A percentile compares a stretch with the other conserved stretches of the same genome.
phyloP scores from a whole-genome alignment of 1,139 yeast genomes.

The Pichia sp. region DNA sequence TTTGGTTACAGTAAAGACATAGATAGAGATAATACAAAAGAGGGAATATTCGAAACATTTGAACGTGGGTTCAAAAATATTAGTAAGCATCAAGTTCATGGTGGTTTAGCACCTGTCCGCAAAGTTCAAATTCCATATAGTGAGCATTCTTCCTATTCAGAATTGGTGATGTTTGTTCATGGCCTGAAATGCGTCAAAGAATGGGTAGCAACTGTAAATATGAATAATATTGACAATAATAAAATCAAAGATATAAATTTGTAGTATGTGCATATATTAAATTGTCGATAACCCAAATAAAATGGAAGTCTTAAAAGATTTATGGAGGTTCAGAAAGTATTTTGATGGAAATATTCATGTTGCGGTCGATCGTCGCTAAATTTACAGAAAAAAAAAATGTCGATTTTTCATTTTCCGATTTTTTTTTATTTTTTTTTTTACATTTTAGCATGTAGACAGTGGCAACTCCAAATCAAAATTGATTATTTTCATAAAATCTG shows the following conservation, averaged over 20 bases:
- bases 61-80: constrained; percentile 8
- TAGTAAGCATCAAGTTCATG: background rate
- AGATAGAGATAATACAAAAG: background rate
- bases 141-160: constrained; percentile 88
- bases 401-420: background rate
- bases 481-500: too few relatives aligned
- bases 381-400: background rate
- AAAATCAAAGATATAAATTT: background rate
- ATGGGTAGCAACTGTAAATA: constrained; percentile 70
- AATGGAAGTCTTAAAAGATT: background rate
- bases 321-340: too few relatives aligned
- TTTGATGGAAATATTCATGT: background rate
- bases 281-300: background rate
- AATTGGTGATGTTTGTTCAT: constrained; percentile 58
- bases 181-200: constrained; percentile 38
- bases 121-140: constrained; percentile 64
- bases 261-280: background rate
- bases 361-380: background rate
- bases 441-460: too few relatives aligned
- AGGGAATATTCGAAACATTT: background rate
- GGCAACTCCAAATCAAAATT: too few relatives aligned
- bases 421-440: background rate
- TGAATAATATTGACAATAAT: background rate
- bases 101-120: constrained; percentile 1
- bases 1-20: constrained; percentile 29